These are phyloP conservation scores for Podaxis sp. DNA, from an alignment of 768 basidiomycete species.

Conservation along the genomic window DNA sequence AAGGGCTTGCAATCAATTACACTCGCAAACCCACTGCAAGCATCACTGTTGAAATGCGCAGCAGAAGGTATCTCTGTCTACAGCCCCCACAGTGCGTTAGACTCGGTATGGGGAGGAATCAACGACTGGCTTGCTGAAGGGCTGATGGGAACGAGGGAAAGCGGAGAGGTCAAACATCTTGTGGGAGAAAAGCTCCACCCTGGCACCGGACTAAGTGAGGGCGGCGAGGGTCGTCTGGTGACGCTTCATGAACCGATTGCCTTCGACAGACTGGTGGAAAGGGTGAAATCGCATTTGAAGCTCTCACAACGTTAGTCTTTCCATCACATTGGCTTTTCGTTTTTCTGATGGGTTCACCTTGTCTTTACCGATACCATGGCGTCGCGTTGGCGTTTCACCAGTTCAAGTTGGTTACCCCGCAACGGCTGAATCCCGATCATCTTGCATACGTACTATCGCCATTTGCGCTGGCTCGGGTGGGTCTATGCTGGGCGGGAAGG, in stretches of 20 bases:
- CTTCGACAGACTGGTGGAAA: slow-evolving; percentile 59
- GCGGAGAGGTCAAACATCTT: slow-evolving; percentile 37
- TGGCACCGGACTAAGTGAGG: slow-evolving; percentile 36
- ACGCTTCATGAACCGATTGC: slow-evolving; percentile 54
- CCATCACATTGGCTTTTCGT: slow-evolving; percentile 17
- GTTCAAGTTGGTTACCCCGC: slow-evolving; percentile 67
- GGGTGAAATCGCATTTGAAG: slow-evolving; percentile 69
- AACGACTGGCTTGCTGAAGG: slow-evolving; percentile 86
- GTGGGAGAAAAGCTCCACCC: slow-evolving; percentile 40
- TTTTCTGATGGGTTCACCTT: slow-evolving; percentile 21
- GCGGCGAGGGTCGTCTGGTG: slow-evolving; percentile 71
- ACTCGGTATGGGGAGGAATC: slow-evolving; percentile 80
- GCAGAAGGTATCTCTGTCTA: slow-evolving; percentile 85
- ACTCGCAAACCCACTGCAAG: slow-evolving; percentile 74
- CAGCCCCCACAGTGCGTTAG: slow-evolving; percentile 86
- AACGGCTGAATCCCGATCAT: slow-evolving; percentile 26
- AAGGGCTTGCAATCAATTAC: slow-evolving; percentile 73
- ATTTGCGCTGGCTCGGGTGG: slow-evolving; percentile 92
- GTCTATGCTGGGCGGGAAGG: slow-evolving; percentile 65
- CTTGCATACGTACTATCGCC: slow-evolving; percentile 61
- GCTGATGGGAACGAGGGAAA: slow-evolving; percentile 37
- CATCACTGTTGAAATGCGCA: slow-evolving; percentile 75
- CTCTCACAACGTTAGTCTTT: slow-evolving; percentile 32
- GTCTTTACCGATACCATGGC: slow-evolving; percentile 13
- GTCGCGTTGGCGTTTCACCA: slow-evolving; percentile 24